Evolutionary conservation across 805 yeast genomes (phyloP).

Genomic region (Barnettozyma salicaria): DNA sequence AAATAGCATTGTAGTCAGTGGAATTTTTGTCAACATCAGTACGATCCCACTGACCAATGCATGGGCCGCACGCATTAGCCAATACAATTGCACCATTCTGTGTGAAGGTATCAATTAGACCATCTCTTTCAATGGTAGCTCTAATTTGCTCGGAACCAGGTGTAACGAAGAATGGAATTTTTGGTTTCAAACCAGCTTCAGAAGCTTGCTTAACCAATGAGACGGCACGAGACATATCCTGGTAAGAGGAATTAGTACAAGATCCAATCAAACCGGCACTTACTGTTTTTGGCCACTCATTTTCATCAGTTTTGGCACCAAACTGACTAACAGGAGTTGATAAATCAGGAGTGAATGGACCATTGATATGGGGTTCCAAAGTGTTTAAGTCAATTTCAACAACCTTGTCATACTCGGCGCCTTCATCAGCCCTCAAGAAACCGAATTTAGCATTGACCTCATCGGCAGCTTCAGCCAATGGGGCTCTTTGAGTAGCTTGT

Average conservation of each 20-base stretch:
- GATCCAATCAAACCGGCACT: slow-evolving; percentile 96
- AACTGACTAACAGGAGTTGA: slow-evolving; percentile 87
- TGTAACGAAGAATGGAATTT: slow-evolving; percentile 87
- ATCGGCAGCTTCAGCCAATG: slow-evolving; percentile 77
- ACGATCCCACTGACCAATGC: slow-evolving; percentile 99
- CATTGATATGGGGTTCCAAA: slow-evolving; percentile 92
- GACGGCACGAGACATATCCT: slow-evolving; percentile 96
- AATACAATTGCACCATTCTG: slow-evolving; percentile 86
- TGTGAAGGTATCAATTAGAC: slow-evolving; percentile 73
- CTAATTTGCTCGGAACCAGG: slow-evolving; percentile 98
- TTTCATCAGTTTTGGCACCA: slow-evolving; percentile 59
- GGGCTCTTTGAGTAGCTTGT: slow-evolving; percentile 75
- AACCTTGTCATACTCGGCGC: slow-evolving; percentile 86
- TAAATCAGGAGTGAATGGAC: slow-evolving; percentile 98
- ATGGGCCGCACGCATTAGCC: slow-evolving; percentile 99
- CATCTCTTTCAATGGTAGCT: slow-evolving; percentile 96
- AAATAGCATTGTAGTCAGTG: slow-evolving; percentile 75
- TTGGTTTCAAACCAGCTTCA: slow-evolving; percentile 80
- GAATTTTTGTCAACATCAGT: slow-evolving; percentile 62
- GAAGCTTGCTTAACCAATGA: slow-evolving; percentile 86
- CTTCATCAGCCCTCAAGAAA: slow-evolving; percentile 77
- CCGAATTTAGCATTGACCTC: slow-evolving; percentile 47
- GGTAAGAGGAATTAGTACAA: slow-evolving; percentile 96
- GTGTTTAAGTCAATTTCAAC: slow-evolving; percentile 82
- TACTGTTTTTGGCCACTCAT: slow-evolving; percentile 82